phyloP scores from a whole-genome alignment of 2,329 filamentous ascomycete species.

The Clonostachys byssicola region DNA sequence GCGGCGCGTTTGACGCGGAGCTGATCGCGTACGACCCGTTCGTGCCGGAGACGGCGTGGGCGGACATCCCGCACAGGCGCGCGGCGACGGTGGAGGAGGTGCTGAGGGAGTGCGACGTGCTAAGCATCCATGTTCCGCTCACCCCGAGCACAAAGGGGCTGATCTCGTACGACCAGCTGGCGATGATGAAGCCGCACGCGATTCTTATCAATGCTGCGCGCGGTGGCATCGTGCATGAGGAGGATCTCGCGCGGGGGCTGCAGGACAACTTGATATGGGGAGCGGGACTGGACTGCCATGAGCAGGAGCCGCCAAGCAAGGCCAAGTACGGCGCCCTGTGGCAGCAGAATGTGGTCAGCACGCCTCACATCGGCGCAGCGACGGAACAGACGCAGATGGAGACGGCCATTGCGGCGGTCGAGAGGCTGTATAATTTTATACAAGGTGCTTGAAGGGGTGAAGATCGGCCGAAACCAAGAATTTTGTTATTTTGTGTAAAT shows the following conservation, averaged over 20 bases:
- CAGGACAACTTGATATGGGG: constrained; percentile 26
- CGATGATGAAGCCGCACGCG: constrained; percentile 27
- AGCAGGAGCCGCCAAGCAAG: constrained; percentile 28
- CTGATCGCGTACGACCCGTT: constrained; percentile 30
- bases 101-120: constrained; percentile 20
- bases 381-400: constrained; percentile 25
- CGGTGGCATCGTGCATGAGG: constrained; percentile 32
- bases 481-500: no score
- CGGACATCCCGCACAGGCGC: constrained; percentile 21
- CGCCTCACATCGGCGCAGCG: constrained; percentile 39
- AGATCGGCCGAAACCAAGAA: no score
- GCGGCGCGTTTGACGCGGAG: constrained; percentile 23
- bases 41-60: constrained; percentile 21
- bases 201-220: constrained; percentile 33
- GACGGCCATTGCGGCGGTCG: constrained; percentile 17
- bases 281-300: constrained; percentile 32
- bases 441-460: no score
- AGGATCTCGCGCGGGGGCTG: constrained; percentile 20
- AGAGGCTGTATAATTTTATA: constrained; percentile 10
- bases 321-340: constrained; percentile 25
- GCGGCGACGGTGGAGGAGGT: constrained; percentile 22
- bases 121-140: constrained; percentile 30
- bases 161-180: constrained; percentile 20
- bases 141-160: constrained; percentile 21
- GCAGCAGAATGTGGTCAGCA: constrained; percentile 29